Evolutionary conservation across 345 rosid genomes (phyloP).

Genomic region (Microcos paniculata): DNA sequence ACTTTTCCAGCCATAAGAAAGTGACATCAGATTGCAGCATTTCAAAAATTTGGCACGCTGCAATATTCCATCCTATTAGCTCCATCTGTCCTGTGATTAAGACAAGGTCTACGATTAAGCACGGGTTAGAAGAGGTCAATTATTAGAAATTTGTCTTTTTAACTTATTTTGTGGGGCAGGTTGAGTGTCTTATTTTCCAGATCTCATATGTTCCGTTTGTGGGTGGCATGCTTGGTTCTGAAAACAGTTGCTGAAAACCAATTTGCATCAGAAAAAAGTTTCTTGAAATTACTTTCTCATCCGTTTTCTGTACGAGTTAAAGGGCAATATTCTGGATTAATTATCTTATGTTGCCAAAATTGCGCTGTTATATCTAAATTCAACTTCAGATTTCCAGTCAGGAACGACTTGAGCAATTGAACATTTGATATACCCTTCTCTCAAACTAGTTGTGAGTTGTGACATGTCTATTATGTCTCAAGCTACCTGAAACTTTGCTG

Average conservation of each 20-base stretch:
- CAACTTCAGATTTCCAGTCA: neutral
- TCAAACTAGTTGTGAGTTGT: neutral
- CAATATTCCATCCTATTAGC: constrained; percentile 2
- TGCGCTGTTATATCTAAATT: neutral
- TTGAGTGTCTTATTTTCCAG: neutral
- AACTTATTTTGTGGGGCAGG: neutral
- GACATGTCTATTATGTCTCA: neutral
- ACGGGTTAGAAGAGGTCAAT: neutral
- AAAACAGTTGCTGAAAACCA: neutral
- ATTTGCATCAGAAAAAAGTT: neutral
- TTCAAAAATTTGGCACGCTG: neutral
- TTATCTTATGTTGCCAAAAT: neutral
- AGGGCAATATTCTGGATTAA: neutral
- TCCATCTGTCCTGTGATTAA: constrained; percentile 5
- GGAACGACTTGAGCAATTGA: neutral
- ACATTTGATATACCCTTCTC: neutral
- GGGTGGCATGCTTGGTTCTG: neutral
- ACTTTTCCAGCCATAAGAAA: neutral
- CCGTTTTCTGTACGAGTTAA: neutral
- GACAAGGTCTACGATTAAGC: neutral
- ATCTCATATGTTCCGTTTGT: neutral
- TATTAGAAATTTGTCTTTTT: constrained; percentile 7
- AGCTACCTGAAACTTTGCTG: neutral
- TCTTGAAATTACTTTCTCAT: neutral
- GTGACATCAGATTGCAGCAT: neutral